Percentiles rank a stretch among this genome's conserved stretches.
phyloP scores from a whole-genome alignment of 2,329 filamentous ascomycete genomes.

The Aspergillus pseudonomiae region DNA sequence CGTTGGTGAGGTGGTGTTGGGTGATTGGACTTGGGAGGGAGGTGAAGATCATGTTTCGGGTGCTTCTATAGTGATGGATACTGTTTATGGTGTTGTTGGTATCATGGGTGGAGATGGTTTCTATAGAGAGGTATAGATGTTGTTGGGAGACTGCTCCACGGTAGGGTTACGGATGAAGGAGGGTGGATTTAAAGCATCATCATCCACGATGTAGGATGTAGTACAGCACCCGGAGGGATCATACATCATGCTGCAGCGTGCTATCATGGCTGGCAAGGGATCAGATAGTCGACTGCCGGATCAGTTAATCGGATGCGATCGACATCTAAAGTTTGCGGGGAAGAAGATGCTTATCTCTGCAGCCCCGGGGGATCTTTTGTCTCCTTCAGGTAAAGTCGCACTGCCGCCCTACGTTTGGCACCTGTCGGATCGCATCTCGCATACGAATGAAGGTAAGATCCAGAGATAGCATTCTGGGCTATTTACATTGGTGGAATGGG shows the following conservation, averaged over 20 bases:
- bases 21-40: neutral
- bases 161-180: neutral
- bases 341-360: constrained; percentile 16
- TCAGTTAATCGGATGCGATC: constrained; percentile 35
- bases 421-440: constrained; percentile 17
- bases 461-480: constrained; percentile 6
- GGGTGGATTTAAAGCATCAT: neutral
- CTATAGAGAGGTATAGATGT: neutral
- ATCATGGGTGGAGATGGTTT: neutral
- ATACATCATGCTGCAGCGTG: neutral
- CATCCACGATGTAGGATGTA: neutral
- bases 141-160: neutral
- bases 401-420: constrained; percentile 3
- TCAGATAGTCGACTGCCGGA: constrained; percentile 20
- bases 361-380: constrained; percentile 36
- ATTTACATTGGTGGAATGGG: constrained; percentile 12
- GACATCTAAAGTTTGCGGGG: neutral
- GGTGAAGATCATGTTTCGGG: neutral
- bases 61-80: neutral
- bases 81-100: neutral
- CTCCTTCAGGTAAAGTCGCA: constrained; percentile 38
- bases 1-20: constrained; percentile 25
- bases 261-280: neutral
- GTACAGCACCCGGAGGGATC: neutral
- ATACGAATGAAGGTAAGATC: constrained; percentile 17